Conservation (phyloP, 495 filamentous ascomycete genomes). For the Aspergillus incahuasiensis region DNA sequence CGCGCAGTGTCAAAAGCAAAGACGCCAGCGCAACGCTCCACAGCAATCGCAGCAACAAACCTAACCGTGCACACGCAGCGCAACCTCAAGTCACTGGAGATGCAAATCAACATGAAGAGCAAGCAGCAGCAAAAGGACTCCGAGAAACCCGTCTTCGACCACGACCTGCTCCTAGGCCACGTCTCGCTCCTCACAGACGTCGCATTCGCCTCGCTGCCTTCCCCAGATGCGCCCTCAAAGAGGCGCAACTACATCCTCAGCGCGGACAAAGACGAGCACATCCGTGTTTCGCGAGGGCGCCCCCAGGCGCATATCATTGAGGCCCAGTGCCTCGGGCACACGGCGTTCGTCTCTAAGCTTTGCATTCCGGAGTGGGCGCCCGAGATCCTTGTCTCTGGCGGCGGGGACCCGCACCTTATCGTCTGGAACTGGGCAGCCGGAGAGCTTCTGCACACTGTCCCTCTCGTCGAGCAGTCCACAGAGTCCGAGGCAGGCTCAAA, state of each 20-base stretch:
- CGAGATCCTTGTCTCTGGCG: conserved; percentile 72
- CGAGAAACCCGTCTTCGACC: conserved; percentile 54
- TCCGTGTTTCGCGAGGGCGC: conserved; percentile 78
- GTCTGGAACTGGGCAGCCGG: conserved; percentile 76
- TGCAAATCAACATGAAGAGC: conserved; percentile 56
- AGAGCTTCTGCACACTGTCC: conserved; percentile 46
- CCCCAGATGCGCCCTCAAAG: conserved; percentile 16
- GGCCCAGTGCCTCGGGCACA: conserved; percentile 80
- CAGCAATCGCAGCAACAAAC: conserved; percentile 57
- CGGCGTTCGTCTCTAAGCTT: conserved; percentile 71
- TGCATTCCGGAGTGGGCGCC: conserved; percentile 54
- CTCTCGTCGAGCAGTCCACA: conserved; percentile 22
- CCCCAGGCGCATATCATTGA: conserved; percentile 89
- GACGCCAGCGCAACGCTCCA: conserved; percentile 23
- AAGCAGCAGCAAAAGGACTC: conserved; percentile 39
- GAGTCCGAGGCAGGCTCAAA: conserved; percentile 2
- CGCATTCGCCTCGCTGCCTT: conserved; percentile 38
- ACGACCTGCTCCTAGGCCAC: conserved; percentile 78
- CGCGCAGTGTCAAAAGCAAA: conserved; percentile 19
- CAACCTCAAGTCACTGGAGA: conserved; percentile 69
- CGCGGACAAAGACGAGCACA: conserved; percentile 93
- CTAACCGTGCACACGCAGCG: conserved; percentile 80
- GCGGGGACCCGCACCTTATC: conserved; percentile 72
- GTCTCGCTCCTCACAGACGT: conserved; percentile 89
- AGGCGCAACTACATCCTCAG: conserved; percentile 71